phyloP scores from a whole-genome alignment of 345 rosid species.

The Dipteronia dyeriana region DNA sequence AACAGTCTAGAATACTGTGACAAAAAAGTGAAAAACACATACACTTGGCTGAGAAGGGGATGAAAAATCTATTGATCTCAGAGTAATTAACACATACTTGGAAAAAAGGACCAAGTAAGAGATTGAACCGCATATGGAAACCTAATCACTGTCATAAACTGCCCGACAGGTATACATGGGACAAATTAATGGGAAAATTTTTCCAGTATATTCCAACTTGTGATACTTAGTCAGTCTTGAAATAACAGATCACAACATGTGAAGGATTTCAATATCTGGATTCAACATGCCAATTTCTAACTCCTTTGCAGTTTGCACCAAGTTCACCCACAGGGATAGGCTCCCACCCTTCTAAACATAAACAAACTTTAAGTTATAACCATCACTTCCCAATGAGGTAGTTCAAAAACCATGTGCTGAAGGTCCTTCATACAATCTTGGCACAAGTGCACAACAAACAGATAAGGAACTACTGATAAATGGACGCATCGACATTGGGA shows the following conservation, averaged over 20 bases:
- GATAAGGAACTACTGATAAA: not conserved
- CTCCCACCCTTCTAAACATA: not conserved
- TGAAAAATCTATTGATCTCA: not conserved
- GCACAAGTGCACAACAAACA: not conserved
- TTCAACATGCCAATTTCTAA: constrained; percentile 16
- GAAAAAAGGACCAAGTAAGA: constrained; percentile 5
- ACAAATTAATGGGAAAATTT: not conserved
- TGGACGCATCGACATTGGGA: not conserved
- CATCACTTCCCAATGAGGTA: not conserved
- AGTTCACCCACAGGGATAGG: not conserved
- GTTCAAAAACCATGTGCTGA: not conserved
- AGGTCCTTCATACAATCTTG: not conserved
- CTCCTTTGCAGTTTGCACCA: not conserved
- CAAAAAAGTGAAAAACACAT: not conserved
- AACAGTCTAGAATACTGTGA: not conserved
- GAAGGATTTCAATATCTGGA: not conserved
- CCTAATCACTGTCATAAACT: not conserved
- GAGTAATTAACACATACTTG: not conserved
- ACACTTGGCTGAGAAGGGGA: not conserved
- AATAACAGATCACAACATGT: not conserved
- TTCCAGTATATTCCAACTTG: not conserved
- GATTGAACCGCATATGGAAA: not conserved
- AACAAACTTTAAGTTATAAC: constrained; percentile 1
- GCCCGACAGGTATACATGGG: not conserved
- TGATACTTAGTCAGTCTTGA: not conserved